Evolutionary conservation across 805 yeast species (phyloP).

Genomic region (Suhomyces pyralidae): DNA sequence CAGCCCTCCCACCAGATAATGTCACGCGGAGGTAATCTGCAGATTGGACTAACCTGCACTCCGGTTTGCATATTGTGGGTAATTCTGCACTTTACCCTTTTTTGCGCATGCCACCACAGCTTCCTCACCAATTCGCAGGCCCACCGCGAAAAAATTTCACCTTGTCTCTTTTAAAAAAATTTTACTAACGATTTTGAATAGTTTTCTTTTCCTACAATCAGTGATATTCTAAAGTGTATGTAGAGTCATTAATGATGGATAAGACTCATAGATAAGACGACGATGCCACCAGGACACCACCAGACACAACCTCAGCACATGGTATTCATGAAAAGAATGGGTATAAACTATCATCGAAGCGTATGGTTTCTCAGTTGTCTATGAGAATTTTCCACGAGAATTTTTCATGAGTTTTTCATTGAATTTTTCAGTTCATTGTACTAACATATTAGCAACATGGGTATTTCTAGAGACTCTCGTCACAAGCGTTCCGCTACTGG

Average conservation of each 20-base stretch:
- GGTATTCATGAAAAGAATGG: no score
- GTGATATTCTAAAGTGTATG: conserved; percentile 17
- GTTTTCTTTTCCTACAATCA: conserved; percentile 13
- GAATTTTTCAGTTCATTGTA: conserved; percentile 3
- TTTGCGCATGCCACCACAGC: background rate
- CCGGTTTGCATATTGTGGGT: background rate
- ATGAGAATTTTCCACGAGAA: background rate
- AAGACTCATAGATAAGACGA: background rate
- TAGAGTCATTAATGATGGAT: conserved; percentile 2
- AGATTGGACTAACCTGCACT: conserved; percentile 1
- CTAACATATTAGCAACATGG: conserved; percentile 62
- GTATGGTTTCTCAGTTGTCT: background rate
- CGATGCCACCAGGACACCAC: background rate
- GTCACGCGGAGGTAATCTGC: conserved; percentile 1
- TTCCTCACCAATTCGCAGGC: background rate
- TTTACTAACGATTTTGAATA: conserved; percentile 4
- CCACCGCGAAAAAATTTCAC: conserved; percentile 9
- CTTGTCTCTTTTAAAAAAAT: conserved; percentile 10
- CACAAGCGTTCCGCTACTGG: conserved; percentile 99
- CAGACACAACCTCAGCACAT: background rate
- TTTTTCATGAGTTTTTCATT: background rate
- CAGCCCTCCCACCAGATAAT: conserved; percentile 2
- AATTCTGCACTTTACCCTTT: background rate
- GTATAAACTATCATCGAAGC: no score
- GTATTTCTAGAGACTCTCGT: conserved; percentile 99